phyloP scores from a whole-genome alignment of 129 eudicot genomes.

The Dittrichia graveolens region DNA sequence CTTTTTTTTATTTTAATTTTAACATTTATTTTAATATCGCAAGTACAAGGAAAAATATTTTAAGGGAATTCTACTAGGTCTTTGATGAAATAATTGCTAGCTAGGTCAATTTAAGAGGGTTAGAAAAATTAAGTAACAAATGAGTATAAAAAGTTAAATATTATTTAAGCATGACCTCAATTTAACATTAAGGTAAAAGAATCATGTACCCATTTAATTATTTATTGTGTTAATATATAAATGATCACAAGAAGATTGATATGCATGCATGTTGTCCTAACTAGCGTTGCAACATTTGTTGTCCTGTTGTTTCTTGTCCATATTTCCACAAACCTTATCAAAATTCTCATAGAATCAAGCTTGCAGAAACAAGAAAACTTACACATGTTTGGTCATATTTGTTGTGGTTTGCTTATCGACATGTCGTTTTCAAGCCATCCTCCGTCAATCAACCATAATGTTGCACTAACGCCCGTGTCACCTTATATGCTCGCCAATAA shows the following conservation, averaged over 20 bases:
- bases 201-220: background rate
- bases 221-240: constrained; percentile 30
- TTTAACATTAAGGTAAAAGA: background rate
- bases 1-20: too few relatives aligned
- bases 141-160: background rate
- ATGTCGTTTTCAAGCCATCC: constrained; percentile 42
- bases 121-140: background rate
- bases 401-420: constrained; percentile 49
- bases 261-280: constrained; percentile 28
- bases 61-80: too few relatives aligned
- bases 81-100: too few relatives aligned
- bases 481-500: constrained; percentile 10
- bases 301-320: constrained; percentile 32
- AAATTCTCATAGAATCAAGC: constrained; percentile 12
- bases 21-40: too few relatives aligned
- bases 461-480: constrained; percentile 5
- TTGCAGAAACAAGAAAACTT: constrained; percentile 12
- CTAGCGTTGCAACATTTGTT: constrained; percentile 10
- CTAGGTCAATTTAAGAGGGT: background rate
- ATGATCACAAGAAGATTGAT: constrained; percentile 57
- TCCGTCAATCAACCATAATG: constrained; percentile 16
- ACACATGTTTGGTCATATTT: constrained; percentile 37
- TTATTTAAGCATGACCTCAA: background rate
- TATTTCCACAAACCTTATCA: constrained; percentile 21
- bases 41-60: too few relatives aligned